Percentiles rank a stretch among this genome's conserved stretches.
Evolutionary conservation across 495 filamentous ascomycete species (phyloP).

Genomic region (Podospora pseudopauciseta): DNA sequence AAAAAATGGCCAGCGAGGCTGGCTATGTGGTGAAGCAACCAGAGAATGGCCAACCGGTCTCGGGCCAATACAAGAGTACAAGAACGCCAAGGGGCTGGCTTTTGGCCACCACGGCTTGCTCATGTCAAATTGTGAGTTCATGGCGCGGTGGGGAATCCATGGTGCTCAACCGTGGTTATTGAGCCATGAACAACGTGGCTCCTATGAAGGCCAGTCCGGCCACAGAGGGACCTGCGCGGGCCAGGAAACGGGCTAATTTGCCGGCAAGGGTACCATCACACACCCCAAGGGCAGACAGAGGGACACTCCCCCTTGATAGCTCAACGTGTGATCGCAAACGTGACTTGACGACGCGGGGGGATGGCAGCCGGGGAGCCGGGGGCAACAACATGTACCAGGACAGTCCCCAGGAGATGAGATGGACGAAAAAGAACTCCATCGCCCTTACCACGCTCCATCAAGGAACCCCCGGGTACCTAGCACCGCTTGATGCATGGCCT

Average conservation of each 20-base stretch:
- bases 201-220: slow-evolving; percentile 33
- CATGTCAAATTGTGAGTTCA: slow-evolving; percentile 21
- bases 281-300: slow-evolving; percentile 14
- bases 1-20: not conserved
- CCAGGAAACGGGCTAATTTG: slow-evolving; percentile 34
- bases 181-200: slow-evolving; percentile 40
- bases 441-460: slow-evolving; percentile 4
- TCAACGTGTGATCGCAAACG: slow-evolving; percentile 29
- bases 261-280: slow-evolving; percentile 27
- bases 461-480: slow-evolving; percentile 11
- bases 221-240: slow-evolving; percentile 24
- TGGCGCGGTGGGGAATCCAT: slow-evolving; percentile 31
- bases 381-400: slow-evolving; percentile 9
- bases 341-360: slow-evolving; percentile 18
- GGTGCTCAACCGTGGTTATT: slow-evolving; percentile 26
- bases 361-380: slow-evolving; percentile 6
- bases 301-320: slow-evolving; percentile 12
- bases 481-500: slow-evolving; percentile 23
- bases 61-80: slow-evolving; percentile 23
- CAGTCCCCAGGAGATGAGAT: slow-evolving; percentile 12
- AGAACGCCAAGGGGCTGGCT: slow-evolving; percentile 13
- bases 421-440: not conserved
- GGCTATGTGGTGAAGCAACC: not conserved
- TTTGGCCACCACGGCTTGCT: slow-evolving; percentile 24
- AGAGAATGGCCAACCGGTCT: slow-evolving; percentile 13